Conservation (phyloP, 2,329 filamentous ascomycete species). For the Trichoderma oligosporum region DNA sequence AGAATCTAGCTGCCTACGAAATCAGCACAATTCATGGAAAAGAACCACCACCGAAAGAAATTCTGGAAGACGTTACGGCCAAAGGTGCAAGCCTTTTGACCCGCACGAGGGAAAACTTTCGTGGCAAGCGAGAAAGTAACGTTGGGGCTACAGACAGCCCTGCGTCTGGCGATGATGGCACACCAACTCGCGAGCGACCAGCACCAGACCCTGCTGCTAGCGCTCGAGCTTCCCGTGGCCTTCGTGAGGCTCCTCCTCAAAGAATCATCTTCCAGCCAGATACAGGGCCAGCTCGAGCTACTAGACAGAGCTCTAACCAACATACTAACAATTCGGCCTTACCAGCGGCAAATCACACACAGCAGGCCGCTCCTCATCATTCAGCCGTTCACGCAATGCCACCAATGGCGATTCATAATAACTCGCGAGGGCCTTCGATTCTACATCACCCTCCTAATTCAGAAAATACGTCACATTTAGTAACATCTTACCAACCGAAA, state of each 20-base stretch:
- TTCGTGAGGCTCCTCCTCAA: conserved; percentile 80
- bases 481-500: conserved; percentile 67
- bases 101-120: conserved; percentile 74
- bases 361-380: conserved; percentile 29
- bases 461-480: conserved; percentile 56
- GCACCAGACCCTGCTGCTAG: conserved; percentile 51
- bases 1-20: conserved; percentile 82
- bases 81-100: conserved; percentile 77
- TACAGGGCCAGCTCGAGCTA: conserved; percentile 60
- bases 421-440: conserved; percentile 42
- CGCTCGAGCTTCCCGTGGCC: conserved; percentile 57
- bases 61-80: conserved; percentile 81
- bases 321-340: conserved; percentile 31
- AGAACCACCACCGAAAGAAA: conserved; percentile 82
- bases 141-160: conserved; percentile 56
- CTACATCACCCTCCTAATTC: conserved; percentile 51
- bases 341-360: conserved; percentile 27
- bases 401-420: conserved; percentile 31
- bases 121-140: conserved; percentile 44
- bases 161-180: conserved; percentile 57
- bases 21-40: conserved; percentile 73
- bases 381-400: conserved; percentile 33
- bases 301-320: conserved; percentile 53
- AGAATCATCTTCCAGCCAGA: conserved; percentile 83
- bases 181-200: conserved; percentile 52